phyloP scores from a whole-genome alignment of 208 protist genomes.

The Acanthamoeba lenticulata region DNA sequence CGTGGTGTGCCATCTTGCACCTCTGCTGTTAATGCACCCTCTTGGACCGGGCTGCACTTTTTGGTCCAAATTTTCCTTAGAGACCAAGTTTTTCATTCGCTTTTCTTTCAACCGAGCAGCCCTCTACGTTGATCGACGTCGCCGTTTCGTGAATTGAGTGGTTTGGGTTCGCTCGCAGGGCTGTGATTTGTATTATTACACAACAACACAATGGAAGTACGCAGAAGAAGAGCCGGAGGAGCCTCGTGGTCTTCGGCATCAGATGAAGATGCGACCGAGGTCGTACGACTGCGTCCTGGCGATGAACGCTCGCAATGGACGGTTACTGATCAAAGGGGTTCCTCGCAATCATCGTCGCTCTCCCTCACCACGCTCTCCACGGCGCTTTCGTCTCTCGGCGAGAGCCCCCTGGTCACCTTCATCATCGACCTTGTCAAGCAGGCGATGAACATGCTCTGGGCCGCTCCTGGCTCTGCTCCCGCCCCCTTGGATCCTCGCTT shows the following conservation, averaged over 20 bases:
- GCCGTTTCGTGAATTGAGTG: too few species aligned
- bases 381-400: background rate
- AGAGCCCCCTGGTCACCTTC: background rate
- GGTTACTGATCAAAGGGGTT: background rate
- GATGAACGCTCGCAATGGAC: slow-evolving; percentile 20
- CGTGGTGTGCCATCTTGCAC: too few species aligned
- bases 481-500: background rate
- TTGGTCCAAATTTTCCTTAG: too few species aligned
- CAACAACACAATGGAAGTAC: background rate
- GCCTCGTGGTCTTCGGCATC: background rate
- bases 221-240: background rate
- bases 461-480: background rate
- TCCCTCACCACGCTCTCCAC: background rate
- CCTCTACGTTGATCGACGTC: too few species aligned
- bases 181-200: too few species aligned
- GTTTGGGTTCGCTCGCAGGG: too few species aligned
- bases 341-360: background rate
- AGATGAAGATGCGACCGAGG: background rate
- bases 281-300: background rate
- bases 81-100: too few species aligned
- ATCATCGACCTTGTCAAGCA: slow-evolving; percentile 32
- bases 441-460: slow-evolving; percentile 19
- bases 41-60: too few species aligned
- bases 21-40: too few species aligned
- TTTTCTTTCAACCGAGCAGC: too few species aligned